Evolutionary conservation across 345 rosid species (phyloP), one percentile per base, ranked within the genome.

Genomic region (Brassica napus): DNA sequence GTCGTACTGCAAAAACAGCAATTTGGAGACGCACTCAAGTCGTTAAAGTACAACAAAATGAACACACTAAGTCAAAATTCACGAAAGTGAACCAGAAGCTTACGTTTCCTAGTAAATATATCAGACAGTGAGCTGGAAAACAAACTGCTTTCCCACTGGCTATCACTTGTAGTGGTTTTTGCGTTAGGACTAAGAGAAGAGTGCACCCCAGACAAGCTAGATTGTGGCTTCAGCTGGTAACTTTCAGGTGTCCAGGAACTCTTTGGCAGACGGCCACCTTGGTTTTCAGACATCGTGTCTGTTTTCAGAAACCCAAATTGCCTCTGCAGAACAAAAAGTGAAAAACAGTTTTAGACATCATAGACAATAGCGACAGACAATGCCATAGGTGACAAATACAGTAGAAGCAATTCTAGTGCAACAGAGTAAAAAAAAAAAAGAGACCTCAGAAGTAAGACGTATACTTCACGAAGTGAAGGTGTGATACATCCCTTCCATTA

Each of bases 91-190:
- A 73, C 31, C 69, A n/a, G 78, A 58, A 47, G 69, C 93, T 85
- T 87, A 91, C 98, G 61, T 74, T 90, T 91, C 72, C 85, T 78
- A 77, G 75, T 90, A 82, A 90, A 89, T 73, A 91, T 76, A 61
- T 94, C 98, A 18, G 98, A 92, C 73, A 94, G 66, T 8, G 98
- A 93, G 87, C 97, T 90, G 32, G 98, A 94, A 84, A 94, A 94
- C 66, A 94, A 88, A 82, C 98, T 89, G 86, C 91, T 92, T 84
- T 91, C 97, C 79, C 87, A 83, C 83, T 86, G 88, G 49, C 80
- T 81, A 68, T 84, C 87, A 77, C 73, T 86, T 47, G 77, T 59
- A 64, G 74, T 68, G 73, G 59, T 86, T 68, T 82, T 85, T 73
- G 79, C 82, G 69, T 80, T 83, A 18, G 77, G 39, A 74, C 77